Conservation (phyloP, 202 grass and related monocot genomes). For the Eragrostis tef region DNA sequence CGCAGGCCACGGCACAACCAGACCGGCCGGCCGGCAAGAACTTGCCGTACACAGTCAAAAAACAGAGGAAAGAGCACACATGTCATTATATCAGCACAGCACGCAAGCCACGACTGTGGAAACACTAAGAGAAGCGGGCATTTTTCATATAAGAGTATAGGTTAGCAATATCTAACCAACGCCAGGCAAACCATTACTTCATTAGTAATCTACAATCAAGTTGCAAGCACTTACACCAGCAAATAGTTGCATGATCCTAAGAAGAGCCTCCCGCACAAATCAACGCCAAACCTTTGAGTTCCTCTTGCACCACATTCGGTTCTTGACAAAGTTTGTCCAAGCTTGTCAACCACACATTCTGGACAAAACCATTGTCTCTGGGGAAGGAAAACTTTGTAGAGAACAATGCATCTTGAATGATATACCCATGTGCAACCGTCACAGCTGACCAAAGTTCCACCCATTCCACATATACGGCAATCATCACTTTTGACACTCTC, state of each 20-base stretch:
- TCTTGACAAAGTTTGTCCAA: conserved; percentile 69
- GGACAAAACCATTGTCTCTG: conserved; percentile 83
- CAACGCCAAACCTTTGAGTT: conserved; percentile 75
- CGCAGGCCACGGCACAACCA: too few relatives aligned
- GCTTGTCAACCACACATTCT: conserved; percentile 85
- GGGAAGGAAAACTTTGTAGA: conserved; percentile 77
- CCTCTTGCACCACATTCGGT: conserved; percentile 84
- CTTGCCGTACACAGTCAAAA: too few relatives aligned
- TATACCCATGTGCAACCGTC: conserved; percentile 92
- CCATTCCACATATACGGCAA: conserved; percentile 93
- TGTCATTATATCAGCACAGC: too few relatives aligned
- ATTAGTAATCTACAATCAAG: conserved; percentile 27
- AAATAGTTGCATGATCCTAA: conserved; percentile 91
- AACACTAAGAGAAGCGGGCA: too few relatives aligned
- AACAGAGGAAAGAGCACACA: too few relatives aligned
- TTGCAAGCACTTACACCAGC: conserved; percentile 79
- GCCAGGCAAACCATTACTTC: background rate
- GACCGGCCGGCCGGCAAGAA: too few relatives aligned
- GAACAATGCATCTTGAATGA: conserved; percentile 96
- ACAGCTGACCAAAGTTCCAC: conserved; percentile 96
- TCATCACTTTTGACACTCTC: conserved; percentile 93
- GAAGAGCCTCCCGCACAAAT: conserved; percentile 70
- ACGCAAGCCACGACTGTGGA: too few relatives aligned
- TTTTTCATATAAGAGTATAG: too few relatives aligned
- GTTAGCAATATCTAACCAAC: background rate